Base-by-base conservation (phyloP, 805 yeast species). In the Candida morakotiae region DNA sequence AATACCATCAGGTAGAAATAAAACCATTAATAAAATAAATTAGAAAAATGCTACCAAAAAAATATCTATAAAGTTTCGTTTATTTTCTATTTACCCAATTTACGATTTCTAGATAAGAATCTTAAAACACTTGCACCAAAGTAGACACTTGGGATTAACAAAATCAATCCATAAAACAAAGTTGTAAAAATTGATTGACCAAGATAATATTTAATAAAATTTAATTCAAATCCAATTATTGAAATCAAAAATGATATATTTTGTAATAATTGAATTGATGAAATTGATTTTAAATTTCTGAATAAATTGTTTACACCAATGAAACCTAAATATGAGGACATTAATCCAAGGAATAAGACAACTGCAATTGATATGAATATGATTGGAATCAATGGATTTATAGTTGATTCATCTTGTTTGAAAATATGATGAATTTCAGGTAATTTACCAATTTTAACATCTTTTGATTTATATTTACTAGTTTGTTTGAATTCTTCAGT, bases 41-140 rank as follows among this genome's bases (percentile, higher is more conserved):
- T 3, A 21, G n/a, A 29, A 36, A 18, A 14, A 9, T 16, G 28
- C 28, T 26, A 26, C 19, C 19, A 18, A 21, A 14, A 25, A n/a
- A 17, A 29, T 21, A 20, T 21, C 23, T 21, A 7, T 7, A 21
- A 21, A 7, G 7, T 9, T 21, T 21, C 9, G 9, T 20, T n/a
- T 21, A 28, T 17, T 8, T 26, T 22, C 10, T 41, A 30, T 34
- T 33, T 40, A 11, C 66, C 64, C 23, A 55, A 48, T 37, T 45
- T 48, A 38, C 71, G 60, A 40, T 51, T 52, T 22, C 46, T 41
- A 16, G 57, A 56, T 48, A 68, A 70, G 38, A 60, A 67, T 52
- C 81, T 70, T 49, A 86, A 69, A 13, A 81, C 82, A 47, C 76
- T 74, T n/a, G 83, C 69, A 10, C 93, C 93, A 36, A 78, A 58